Conservation (phyloP, 2,329 filamentous ascomycete genomes). For the Neopestalotiopsis rosae region DNA sequence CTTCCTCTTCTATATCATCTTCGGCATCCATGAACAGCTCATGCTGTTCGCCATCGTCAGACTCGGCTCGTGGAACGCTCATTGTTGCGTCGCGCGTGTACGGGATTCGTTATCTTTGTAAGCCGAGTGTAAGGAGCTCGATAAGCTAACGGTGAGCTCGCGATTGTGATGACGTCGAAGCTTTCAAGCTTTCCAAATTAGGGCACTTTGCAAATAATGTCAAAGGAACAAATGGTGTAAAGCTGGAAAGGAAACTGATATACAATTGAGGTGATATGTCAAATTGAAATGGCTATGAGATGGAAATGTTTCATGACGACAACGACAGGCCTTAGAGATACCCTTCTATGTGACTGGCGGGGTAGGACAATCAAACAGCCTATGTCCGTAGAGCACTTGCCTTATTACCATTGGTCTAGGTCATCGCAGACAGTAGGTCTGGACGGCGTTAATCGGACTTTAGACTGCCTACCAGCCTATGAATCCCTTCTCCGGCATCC, state of each 20-base stretch:
- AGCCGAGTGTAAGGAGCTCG: slow-evolving; percentile 5
- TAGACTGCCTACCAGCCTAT: not conserved
- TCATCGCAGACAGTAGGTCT: not conserved
- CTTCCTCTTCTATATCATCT: slow-evolving; percentile 28
- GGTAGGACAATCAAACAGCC: not conserved
- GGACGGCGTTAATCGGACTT: slow-evolving; percentile 15
- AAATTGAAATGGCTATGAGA: not conserved
- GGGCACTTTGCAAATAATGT: not conserved
- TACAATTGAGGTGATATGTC: not conserved
- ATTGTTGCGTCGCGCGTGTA: not conserved
- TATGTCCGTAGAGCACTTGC: not conserved
- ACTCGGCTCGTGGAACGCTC: slow-evolving; percentile 2
- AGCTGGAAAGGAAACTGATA: not conserved
- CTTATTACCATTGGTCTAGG: not conserved
- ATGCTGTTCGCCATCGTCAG: not conserved
- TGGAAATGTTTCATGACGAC: slow-evolving; percentile 14
- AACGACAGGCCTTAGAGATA: not conserved
- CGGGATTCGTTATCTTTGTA: slow-evolving; percentile 12
- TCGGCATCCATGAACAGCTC: slow-evolving; percentile 33
- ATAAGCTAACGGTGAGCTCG: slow-evolving; percentile 9
- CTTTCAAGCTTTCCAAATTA: not conserved
- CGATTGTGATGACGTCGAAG: not conserved
- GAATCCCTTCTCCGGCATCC: not conserved
- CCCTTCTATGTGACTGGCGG: slow-evolving; percentile 13
- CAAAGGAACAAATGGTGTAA: not conserved